Evolutionary conservation across 257 asterid genomes (phyloP).

Genomic region (Solanum appendiculatum): DNA sequence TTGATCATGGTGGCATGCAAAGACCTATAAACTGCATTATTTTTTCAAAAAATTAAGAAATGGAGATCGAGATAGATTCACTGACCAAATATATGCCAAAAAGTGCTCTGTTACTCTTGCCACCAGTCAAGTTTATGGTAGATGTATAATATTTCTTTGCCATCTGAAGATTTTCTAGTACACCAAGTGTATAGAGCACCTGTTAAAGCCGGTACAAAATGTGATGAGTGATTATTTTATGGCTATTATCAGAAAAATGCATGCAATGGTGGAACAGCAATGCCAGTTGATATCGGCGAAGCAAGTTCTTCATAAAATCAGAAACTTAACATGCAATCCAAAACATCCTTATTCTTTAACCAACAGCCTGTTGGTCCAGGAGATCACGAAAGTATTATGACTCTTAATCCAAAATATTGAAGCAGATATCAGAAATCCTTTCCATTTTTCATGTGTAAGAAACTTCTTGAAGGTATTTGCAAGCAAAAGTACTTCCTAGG

Average conservation of each 20-base stretch:
- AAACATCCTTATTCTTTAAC: background rate
- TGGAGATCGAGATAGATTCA: constrained; percentile 9
- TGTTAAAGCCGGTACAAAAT: constrained; percentile 5
- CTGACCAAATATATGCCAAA: constrained; percentile 86
- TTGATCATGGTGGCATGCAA: background rate
- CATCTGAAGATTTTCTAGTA: constrained; percentile 77
- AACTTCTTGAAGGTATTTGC: background rate
- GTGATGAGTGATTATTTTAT: background rate
- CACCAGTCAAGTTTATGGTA: constrained; percentile 76
- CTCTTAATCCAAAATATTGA: background rate
- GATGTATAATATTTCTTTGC: constrained; percentile 93
- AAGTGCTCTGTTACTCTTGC: constrained; percentile 75
- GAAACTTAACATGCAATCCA: background rate
- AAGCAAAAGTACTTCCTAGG: background rate
- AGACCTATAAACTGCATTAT: background rate
- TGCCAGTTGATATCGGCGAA: background rate
- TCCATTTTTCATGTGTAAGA: background rate
- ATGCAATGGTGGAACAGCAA: background rate
- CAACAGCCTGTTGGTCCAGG: background rate
- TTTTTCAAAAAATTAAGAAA: background rate
- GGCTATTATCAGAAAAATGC: background rate
- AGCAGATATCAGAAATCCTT: background rate
- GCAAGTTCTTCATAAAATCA: background rate
- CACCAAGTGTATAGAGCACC: constrained; percentile 96
- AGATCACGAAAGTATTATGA: background rate